Conservation (phyloP, 441 rosid species). For the Gossypium lobatum region DNA sequence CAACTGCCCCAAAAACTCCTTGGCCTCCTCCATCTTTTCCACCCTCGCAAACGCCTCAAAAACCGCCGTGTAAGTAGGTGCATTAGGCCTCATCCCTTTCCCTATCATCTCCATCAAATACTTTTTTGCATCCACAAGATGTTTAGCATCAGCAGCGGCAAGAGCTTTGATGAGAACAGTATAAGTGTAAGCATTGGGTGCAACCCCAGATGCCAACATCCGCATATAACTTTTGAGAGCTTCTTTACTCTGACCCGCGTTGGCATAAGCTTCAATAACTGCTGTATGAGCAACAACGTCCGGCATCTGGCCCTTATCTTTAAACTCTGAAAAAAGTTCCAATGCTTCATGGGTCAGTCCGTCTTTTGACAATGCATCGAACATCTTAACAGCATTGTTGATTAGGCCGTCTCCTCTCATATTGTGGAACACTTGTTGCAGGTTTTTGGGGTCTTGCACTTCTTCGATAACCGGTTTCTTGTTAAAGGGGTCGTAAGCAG, state of each 20-base stretch:
- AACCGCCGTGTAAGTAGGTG: slow-evolving; percentile 40
- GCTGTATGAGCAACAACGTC: slow-evolving; percentile 71
- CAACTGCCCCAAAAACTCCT: slow-evolving; percentile 34
- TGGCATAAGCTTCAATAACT: slow-evolving; percentile 61
- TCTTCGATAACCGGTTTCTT: slow-evolving; percentile 39
- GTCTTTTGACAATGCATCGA: slow-evolving; percentile 73
- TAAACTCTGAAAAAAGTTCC: slow-evolving; percentile 59
- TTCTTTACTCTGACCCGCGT: slow-evolving; percentile 57
- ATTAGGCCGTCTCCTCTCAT: slow-evolving; percentile 52
- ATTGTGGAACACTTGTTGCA: slow-evolving; percentile 56
- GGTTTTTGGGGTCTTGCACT: slow-evolving; percentile 53
- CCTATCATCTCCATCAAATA: slow-evolving; percentile 57
- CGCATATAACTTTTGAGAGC: slow-evolving; percentile 52
- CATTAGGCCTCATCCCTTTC: slow-evolving; percentile 53
- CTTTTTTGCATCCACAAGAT: slow-evolving; percentile 37
- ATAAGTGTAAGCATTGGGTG: slow-evolving; percentile 66
- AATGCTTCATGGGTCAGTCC: slow-evolving; percentile 71
- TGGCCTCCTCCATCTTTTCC: slow-evolving; percentile 41
- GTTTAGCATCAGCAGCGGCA: slow-evolving; percentile 34
- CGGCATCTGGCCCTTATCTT: slow-evolving; percentile 59
- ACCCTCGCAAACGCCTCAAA: slow-evolving; percentile 48
- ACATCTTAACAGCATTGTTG: slow-evolving; percentile 66
- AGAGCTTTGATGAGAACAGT: slow-evolving; percentile 60
- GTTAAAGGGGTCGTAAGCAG: slow-evolving; percentile 60
- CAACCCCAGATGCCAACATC: slow-evolving; percentile 57